Evolutionary conservation across 2,329 filamentous ascomycete genomes (phyloP).

Genomic region (Xenosphaeropsis pyriputrescens): DNA sequence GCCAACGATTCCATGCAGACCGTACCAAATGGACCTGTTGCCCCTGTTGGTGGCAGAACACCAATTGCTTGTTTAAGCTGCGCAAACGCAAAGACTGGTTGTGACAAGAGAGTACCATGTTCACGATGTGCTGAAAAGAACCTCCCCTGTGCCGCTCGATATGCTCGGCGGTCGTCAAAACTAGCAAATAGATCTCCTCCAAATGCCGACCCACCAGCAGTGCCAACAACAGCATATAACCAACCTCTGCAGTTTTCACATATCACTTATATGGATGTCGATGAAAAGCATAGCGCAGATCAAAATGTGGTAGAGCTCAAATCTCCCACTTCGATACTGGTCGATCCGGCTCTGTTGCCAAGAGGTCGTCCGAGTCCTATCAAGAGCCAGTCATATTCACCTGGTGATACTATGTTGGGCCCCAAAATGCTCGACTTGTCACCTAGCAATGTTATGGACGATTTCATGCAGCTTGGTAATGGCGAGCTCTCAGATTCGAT

Average conservation of each 20-base stretch:
- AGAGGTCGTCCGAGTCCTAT: too few relatives aligned
- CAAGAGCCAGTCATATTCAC: too few relatives aligned
- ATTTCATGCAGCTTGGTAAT: constrained; percentile 23
- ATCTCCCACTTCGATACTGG: too few relatives aligned
- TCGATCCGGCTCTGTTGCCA: too few relatives aligned
- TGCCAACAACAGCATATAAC: too few relatives aligned
- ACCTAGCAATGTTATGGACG: constrained; percentile 18
- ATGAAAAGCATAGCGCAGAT: too few relatives aligned
- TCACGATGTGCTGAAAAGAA: constrained; percentile 32
- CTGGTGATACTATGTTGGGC: too few relatives aligned
- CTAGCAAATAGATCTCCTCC: too few relatives aligned
- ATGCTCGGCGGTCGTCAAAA: constrained; percentile 24
- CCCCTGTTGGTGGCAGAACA: constrained; percentile 20
- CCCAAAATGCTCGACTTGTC: constrained; percentile 14
- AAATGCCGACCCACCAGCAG: too few relatives aligned
- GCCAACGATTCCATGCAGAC: constrained; percentile 29
- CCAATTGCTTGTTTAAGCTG: constrained; percentile 35
- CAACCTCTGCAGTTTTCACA: too few relatives aligned
- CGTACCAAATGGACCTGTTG: constrained; percentile 11
- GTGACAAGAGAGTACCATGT: constrained; percentile 33
- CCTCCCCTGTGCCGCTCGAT: constrained; percentile 30
- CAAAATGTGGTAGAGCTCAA: too few relatives aligned
- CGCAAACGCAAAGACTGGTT: constrained; percentile 33
- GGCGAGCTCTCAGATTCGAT: constrained; percentile 21
- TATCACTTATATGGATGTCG: too few relatives aligned